phyloP scores from a whole-genome alignment of 768 basidiomycete genomes.

The Suillus subluteus region DNA sequence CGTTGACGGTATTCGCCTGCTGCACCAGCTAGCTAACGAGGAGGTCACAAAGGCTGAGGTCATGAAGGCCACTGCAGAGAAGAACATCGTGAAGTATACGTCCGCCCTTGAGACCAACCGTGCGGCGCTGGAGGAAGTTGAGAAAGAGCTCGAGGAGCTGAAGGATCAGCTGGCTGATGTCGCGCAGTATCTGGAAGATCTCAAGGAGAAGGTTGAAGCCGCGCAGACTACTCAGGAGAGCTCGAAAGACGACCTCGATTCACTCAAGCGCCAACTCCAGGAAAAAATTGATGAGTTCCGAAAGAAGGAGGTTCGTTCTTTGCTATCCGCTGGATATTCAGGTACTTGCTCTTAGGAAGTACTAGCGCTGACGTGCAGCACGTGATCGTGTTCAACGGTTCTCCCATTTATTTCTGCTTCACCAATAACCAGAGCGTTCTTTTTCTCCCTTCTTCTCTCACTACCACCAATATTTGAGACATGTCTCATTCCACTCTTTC shows the following conservation, averaged over 20 bases:
- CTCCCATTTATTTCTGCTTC: too few species aligned
- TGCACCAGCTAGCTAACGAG: too few species aligned
- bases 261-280: conserved; percentile 74
- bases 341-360: conserved; percentile 1
- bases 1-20: too few species aligned
- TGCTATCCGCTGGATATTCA: neutral
- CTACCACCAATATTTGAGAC: too few species aligned
- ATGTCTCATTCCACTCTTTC: too few species aligned
- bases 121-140: conserved; percentile 59
- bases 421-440: too few species aligned
- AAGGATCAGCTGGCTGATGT: conserved; percentile 62
- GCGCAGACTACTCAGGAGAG: conserved; percentile 78
- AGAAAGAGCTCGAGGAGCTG: conserved; percentile 66
- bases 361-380: too few species aligned
- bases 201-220: conserved; percentile 71
- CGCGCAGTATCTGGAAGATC: conserved; percentile 56
- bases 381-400: too few species aligned
- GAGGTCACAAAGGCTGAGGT: too few species aligned
- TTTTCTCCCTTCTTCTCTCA: too few species aligned
- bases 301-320: conserved; percentile 70
- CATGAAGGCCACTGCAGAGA: conserved; percentile 64
- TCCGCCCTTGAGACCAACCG: conserved; percentile 58
- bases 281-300: conserved; percentile 82
- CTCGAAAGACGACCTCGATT: conserved; percentile 40
- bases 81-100: conserved; percentile 73